Percentiles rank a stretch among this genome's conserved stretches.
Evolutionary conservation across 2,329 filamentous ascomycete species (phyloP).

Genomic region (Alternaria postmessia): DNA sequence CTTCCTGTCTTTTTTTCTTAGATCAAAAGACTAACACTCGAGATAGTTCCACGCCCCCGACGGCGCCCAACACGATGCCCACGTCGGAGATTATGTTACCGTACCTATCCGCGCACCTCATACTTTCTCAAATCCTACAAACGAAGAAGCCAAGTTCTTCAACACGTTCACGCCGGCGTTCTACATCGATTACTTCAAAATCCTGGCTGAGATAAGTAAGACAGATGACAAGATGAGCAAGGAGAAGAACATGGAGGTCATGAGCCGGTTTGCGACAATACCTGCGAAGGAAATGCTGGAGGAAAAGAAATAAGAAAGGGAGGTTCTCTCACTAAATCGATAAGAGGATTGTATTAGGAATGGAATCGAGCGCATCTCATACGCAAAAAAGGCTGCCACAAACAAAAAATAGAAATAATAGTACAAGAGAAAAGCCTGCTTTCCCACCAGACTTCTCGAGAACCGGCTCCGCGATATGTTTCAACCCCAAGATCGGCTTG

Average conservation of each 20-base stretch:
- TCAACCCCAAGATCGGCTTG: background rate
- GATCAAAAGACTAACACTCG: background rate
- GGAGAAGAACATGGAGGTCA: slow-evolving; percentile 59
- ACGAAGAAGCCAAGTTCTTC: slow-evolving; percentile 63
- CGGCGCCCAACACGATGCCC: slow-evolving; percentile 57
- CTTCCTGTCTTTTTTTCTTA: background rate
- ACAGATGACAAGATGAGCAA: slow-evolving; percentile 57
- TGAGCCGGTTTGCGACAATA: slow-evolving; percentile 61
- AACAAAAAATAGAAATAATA: background rate
- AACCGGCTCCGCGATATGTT: background rate
- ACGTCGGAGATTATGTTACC: slow-evolving; percentile 63
- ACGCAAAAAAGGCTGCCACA: background rate
- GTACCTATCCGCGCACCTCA: slow-evolving; percentile 64
- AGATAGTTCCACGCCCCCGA: slow-evolving; percentile 59
- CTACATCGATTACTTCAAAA: slow-evolving; percentile 66
- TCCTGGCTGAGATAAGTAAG: slow-evolving; percentile 57
- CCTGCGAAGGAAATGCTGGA: slow-evolving; percentile 52
- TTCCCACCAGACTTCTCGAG: background rate
- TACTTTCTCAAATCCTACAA: slow-evolving; percentile 64
- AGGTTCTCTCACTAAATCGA: background rate
- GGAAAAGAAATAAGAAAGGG: slow-evolving; percentile 25
- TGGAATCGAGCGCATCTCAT: background rate
- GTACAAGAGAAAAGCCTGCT: background rate
- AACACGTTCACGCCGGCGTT: slow-evolving; percentile 66
- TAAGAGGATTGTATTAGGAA: background rate